phyloP scores from a whole-genome alignment of 2,329 filamentous ascomycete genomes.

The Monosporascus cannonballus region DNA sequence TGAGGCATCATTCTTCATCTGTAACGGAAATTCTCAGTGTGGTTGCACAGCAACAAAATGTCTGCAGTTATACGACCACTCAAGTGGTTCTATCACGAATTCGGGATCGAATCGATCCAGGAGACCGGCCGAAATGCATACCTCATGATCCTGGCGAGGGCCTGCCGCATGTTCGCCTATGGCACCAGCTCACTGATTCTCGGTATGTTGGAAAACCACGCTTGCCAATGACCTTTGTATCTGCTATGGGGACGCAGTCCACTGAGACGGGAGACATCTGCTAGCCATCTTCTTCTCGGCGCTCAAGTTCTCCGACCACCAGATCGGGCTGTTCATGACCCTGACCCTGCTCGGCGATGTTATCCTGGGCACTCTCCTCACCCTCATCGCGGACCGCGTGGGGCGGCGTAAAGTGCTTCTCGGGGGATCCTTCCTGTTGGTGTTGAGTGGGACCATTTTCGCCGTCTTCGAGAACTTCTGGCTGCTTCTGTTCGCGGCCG shows the following conservation, averaged over 20 bases:
- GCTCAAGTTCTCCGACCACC: conserved; percentile 48
- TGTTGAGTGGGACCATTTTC: conserved; percentile 48
- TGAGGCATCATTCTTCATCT: not conserved
- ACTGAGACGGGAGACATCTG: not conserved
- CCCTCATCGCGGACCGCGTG: conserved; percentile 52
- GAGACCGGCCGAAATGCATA: conserved; percentile 42
- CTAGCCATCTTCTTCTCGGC: conserved; percentile 50
- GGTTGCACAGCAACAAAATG: conserved; percentile 9
- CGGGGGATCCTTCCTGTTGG: conserved; percentile 50
- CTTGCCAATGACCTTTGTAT: too few relatives aligned
- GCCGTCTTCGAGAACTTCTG: conserved; percentile 50
- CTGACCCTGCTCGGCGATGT: conserved; percentile 58
- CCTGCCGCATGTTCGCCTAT: conserved; percentile 57
- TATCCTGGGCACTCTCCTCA: conserved; percentile 48
- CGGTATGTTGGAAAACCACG: conserved; percentile 21
- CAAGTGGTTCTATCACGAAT: conserved; percentile 36
- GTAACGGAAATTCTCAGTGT: not conserved
- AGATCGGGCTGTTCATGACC: conserved; percentile 60
- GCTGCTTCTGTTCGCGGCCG: conserved; percentile 50
- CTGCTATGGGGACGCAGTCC: too few relatives aligned
- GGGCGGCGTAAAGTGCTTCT: conserved; percentile 50
- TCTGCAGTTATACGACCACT: conserved; percentile 12
- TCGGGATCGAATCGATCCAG: conserved; percentile 41
- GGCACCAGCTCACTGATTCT: conserved; percentile 55
- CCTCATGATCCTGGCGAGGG: conserved; percentile 46